A percentile compares a stretch with the other conserved stretches of the same genome.
These are phyloP conservation scores for Fusarium anguioides DNA, from an alignment of 2,329 filamentous ascomycete species.

Conservation along the genomic window DNA sequence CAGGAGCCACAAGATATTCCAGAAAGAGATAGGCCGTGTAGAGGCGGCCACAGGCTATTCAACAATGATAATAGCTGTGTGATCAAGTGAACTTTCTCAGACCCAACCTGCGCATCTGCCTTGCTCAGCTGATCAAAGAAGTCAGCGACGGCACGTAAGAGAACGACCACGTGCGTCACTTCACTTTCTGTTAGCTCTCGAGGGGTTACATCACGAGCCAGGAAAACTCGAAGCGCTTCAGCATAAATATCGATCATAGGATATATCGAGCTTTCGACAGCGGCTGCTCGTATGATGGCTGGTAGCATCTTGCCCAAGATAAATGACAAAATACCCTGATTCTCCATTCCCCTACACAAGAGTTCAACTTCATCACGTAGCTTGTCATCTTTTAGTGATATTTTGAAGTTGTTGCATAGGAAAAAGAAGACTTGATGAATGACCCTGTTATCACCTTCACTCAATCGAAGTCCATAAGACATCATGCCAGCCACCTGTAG, in stretches of 20 bases:
- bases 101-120: constrained; percentile 31
- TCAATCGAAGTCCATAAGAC: constrained; percentile 65
- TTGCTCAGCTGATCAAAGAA: constrained; percentile 45
- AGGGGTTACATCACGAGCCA: constrained; percentile 51
- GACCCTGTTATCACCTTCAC: constrained; percentile 62
- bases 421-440: constrained; percentile 66
- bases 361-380: constrained; percentile 60
- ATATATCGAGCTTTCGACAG: constrained; percentile 53
- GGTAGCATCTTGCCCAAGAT: constrained; percentile 65
- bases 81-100: constrained; percentile 45
- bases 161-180: constrained; percentile 48
- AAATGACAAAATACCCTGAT: constrained; percentile 58
- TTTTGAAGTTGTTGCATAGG: constrained; percentile 67
- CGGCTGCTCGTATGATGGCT: constrained; percentile 58
- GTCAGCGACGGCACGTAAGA: constrained; percentile 48
- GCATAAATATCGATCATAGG: constrained; percentile 63
- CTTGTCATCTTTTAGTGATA: constrained; percentile 61
- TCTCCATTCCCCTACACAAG: constrained; percentile 61
- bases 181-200: constrained; percentile 52
- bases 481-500: constrained; percentile 66
- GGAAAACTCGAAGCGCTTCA: constrained; percentile 53
- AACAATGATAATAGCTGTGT: constrained; percentile 44
- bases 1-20: constrained; percentile 21
- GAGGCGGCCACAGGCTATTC: constrained; percentile 49
- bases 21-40: constrained; percentile 39